Base-by-base conservation (phyloP, 768 basidiomycete genomes). In the Nidularia sp. region DNA sequence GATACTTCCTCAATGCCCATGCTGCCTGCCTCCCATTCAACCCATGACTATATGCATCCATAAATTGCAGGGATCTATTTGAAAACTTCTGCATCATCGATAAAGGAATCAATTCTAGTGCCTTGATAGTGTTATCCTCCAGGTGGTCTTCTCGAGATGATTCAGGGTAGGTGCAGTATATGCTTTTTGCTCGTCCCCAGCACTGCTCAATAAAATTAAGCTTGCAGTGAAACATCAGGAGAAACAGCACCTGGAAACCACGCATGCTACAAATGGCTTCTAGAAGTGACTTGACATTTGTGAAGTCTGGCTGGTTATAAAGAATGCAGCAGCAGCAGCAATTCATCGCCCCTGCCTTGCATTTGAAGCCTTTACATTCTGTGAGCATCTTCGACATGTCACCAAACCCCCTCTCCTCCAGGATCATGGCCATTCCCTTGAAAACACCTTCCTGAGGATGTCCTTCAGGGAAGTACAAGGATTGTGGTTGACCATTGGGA, bases 291-390 rank as follows among this genome's bases (percentile, higher is more conserved):
- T 64, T 54, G 6, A 61, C 56, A 31, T 64, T 51, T 34, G 54
- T 56, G 53, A 76, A 76, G 55, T 77, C 71, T 2, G 66, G 67
- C 48, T 76, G 55, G 31, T 61, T 64, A 59, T 60, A 71, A 3
- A 75, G 67, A 10, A 72, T 48, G 2, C 64, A 50, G 3, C 63
- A 58, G 48, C 60, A 62, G 57, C 68, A 72, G 56, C 70, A 70
- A 45, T 55, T 18, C 34, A 29, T 12, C 50, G 49, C 22, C 35
- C 29, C 32, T 44, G 31, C 34, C 53, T 48, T 49, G 47, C 48
- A 56, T 62, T 73, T 64, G 58, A 73, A 71, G 18, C 60, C 49
- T 22, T 51, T 41, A 51, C 70, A 71, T 51, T 70, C 55, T 6
- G 53, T 53, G 3, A 50, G 52, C 2, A 67, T 52, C 22, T 55